Evolutionary conservation across 177 flowering plant genomes (phyloP), one percentile per base, ranked within the genome.

Genomic region (Vitis hybrid): DNA sequence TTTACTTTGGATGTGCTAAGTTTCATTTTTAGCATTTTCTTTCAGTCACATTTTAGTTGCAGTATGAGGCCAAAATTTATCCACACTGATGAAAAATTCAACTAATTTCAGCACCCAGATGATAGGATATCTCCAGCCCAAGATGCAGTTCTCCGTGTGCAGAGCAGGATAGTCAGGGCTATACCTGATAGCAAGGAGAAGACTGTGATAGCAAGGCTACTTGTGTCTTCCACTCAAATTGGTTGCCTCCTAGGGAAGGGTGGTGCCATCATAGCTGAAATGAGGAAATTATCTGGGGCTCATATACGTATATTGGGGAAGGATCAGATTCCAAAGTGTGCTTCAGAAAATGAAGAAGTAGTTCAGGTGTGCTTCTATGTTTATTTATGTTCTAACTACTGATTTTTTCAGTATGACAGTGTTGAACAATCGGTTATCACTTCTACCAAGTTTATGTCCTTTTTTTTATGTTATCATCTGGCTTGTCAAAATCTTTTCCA

Each of bases 181-280:
- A 65, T 71, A 66, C 83, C 94, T 76, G 96, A 89, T 71, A 76
- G 68, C 78, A 81, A 80, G 73, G 99, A 93, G 50, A 86, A 81
- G 70, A 62, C 52, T 33, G 77, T 84, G 53, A 58, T 67, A 44
- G 86, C 92, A 11, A 86, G 89, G 81, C 73, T 95, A 60, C 85
- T 95, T 72, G 94, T 95, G 73, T 71, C 91, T 24, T 87, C 96
- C 59, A 81, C 73, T 82, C 99, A 95, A 80, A 84, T 92, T 69
- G 93, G 94, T 60, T 92, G 95, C 78, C 89, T 95, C 44, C 88
- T 95, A 74, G 99, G 99, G 31, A 92, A 89, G 79, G 95, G 97
- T 80, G 98, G 99, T 67, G 65, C 92, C 57, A 79, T 92, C 68
- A 90, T 95, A 64, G 76, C 95, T 59, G 98, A 94, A 75, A 93